Conservation (phyloP, 2,329 filamentous ascomycete species). For the Sporothrix schenckii region DNA sequence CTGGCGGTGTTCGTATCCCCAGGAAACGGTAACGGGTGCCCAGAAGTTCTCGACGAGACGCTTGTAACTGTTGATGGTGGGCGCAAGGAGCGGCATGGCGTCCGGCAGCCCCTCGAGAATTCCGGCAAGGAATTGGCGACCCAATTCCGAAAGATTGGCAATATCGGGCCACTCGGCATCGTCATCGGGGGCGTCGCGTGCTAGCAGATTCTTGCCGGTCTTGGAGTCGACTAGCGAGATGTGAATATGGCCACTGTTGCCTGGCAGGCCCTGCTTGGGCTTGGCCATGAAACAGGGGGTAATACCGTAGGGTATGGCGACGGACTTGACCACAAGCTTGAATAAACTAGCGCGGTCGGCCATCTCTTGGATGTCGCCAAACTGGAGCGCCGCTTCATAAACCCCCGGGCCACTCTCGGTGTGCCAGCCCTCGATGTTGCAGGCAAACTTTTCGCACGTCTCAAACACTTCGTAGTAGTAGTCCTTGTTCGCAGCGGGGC, state of each 20-base stretch:
- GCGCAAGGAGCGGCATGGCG: conserved; percentile 92
- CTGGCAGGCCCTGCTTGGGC: conserved; percentile 83
- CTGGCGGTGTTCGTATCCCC: conserved; percentile 93
- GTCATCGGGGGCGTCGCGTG: conserved; percentile 70
- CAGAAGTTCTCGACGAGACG: conserved; percentile 98
- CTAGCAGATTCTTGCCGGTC: conserved; percentile 79
- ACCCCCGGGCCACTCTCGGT: conserved; percentile 93
- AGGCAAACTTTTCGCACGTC: conserved; percentile 74
- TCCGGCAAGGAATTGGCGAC: conserved; percentile 90
- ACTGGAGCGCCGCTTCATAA: conserved; percentile 92
- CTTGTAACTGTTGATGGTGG: conserved; percentile 98
- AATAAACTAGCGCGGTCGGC: conserved; percentile 90
- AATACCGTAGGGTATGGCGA: conserved; percentile 84
- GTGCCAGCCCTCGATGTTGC: conserved; percentile 91
- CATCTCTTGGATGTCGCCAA: conserved; percentile 84
- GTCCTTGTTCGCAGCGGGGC: conserved; percentile 85
- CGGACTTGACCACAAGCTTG: conserved; percentile 91
- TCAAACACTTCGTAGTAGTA: conserved; percentile 91
- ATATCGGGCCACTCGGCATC: conserved; percentile 75
- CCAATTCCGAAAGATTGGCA: conserved; percentile 79
- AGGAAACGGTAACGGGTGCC: conserved; percentile 96
- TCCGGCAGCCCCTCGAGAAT: conserved; percentile 86
- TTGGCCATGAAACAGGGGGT: conserved; percentile 99
- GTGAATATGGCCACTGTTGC: conserved; percentile 96
- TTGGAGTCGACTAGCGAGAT: conserved; percentile 82